phyloP scores from a whole-genome alignment of 192 early-diverging fungal species.

The Coemansia sp. region DNA sequence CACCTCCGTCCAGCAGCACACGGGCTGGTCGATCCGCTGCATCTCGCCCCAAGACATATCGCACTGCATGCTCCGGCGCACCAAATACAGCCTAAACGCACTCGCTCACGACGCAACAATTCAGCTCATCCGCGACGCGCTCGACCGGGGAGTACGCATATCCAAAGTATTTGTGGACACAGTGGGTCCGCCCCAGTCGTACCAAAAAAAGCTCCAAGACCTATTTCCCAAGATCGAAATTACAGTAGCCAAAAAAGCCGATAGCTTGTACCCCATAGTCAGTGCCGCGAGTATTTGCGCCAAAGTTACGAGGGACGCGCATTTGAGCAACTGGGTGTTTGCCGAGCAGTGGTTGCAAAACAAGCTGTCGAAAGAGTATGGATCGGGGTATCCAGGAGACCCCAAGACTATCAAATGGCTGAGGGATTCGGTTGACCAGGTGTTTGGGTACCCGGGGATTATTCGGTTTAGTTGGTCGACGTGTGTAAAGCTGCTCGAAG shows the following conservation, averaged over 20 bases:
- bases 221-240: slow-evolving; percentile 79
- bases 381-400: slow-evolving; percentile 90
- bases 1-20: slow-evolving; percentile 52
- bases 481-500: slow-evolving; percentile 68
- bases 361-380: slow-evolving; percentile 62
- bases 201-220: slow-evolving; percentile 72
- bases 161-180: slow-evolving; percentile 90
- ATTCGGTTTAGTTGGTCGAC: slow-evolving; percentile 97
- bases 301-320: slow-evolving; percentile 66
- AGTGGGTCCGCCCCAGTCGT: slow-evolving; percentile 87
- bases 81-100: slow-evolving; percentile 89
- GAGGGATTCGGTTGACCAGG: slow-evolving; percentile 66
- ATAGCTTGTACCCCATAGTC: slow-evolving; percentile 89
- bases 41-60: slow-evolving; percentile 93
- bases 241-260: slow-evolving; percentile 92
- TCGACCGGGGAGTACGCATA: slow-evolving; percentile 67
- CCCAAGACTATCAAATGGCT: slow-evolving; percentile 91
- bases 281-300: slow-evolving; percentile 95
- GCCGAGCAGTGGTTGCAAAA: slow-evolving; percentile 40
- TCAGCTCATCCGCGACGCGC: slow-evolving; percentile 66
- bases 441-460: slow-evolving; percentile 92
- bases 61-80: slow-evolving; percentile 78
- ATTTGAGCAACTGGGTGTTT: slow-evolving; percentile 49
- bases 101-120: slow-evolving; percentile 95
- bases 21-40: slow-evolving; percentile 82